Evolutionary conservation across 805 yeast species (phyloP).

Genomic region (Brettanomyces anomalus): DNA sequence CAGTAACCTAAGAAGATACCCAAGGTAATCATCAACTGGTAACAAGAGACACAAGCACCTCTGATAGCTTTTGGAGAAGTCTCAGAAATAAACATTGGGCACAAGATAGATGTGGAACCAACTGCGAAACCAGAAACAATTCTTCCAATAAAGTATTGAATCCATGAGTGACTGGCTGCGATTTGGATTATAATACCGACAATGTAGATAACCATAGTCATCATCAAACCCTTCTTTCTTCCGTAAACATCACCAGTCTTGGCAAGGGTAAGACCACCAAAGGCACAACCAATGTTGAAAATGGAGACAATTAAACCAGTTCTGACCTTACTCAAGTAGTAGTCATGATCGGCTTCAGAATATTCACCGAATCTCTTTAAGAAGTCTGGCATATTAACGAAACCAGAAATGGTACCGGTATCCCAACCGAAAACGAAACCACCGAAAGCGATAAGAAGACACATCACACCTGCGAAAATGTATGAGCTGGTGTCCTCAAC

Average conservation of each 20-base stretch:
- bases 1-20: slow-evolving; percentile 70
- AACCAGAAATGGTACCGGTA: slow-evolving; percentile 70
- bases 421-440: slow-evolving; percentile 75
- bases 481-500: slow-evolving; percentile 7
- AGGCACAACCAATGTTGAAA: slow-evolving; percentile 64
- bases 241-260: slow-evolving; percentile 52
- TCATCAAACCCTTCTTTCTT: slow-evolving; percentile 47
- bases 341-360: slow-evolving; percentile 28
- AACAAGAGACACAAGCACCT: slow-evolving; percentile 63
- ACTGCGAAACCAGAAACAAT: slow-evolving; percentile 47
- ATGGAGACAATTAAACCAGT: slow-evolving; percentile 59
- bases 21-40: slow-evolving; percentile 59
- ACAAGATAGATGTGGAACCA: slow-evolving; percentile 43
- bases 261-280: slow-evolving; percentile 57
- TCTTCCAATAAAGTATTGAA: slow-evolving; percentile 58
- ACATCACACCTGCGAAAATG: slow-evolving; percentile 23
- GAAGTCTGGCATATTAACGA: slow-evolving; percentile 52
- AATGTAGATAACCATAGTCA: slow-evolving; percentile 46
- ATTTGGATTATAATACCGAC: slow-evolving; percentile 57
- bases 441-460: slow-evolving; percentile 59
- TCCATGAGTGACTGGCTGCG: slow-evolving; percentile 45
- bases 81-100: slow-evolving; percentile 57
- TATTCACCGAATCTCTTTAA: slow-evolving; percentile 40
- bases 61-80: slow-evolving; percentile 61
- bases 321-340: slow-evolving; percentile 41